Percentiles rank a stretch among this genome's conserved stretches.
Evolutionary conservation across 1,284 basidiomycete genomes (phyloP).

Genomic region (Cutaneotrichosporon daszewskae): DNA sequence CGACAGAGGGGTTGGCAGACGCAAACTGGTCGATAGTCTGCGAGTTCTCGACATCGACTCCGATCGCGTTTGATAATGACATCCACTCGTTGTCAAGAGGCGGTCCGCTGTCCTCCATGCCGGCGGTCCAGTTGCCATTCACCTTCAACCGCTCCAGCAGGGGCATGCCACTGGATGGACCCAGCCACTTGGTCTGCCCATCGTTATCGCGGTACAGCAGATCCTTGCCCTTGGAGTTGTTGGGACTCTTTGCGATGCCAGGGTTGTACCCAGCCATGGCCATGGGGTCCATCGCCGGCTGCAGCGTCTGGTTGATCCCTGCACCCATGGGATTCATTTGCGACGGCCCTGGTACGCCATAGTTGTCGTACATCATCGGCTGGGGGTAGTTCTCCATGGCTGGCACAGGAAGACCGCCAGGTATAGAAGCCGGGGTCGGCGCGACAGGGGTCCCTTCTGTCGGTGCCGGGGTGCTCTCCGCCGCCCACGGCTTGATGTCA

Average conservation of each 20-base stretch:
- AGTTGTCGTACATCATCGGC: constrained; percentile 13
- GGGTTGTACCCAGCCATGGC: constrained; percentile 4
- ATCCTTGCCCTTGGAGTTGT: constrained; percentile 15
- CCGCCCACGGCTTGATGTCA: too few relatives aligned
- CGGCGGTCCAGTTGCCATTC: constrained; percentile 14
- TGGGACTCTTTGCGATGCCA: constrained; percentile 1
- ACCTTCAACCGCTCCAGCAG: constrained; percentile 29
- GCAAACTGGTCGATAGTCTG: constrained; percentile 8
- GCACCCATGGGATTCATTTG: constrained; percentile 9
- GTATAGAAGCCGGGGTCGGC: constrained; percentile 1
- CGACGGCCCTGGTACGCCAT: constrained; percentile 9
- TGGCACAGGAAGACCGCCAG: background rate
- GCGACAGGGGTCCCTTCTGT: too few relatives aligned
- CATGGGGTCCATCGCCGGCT: constrained; percentile 13
- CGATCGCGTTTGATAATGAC: constrained; percentile 29
- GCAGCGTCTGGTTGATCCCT: constrained; percentile 11
- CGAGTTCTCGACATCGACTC: constrained; percentile 20
- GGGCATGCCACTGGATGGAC: constrained; percentile 34
- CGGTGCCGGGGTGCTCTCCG: too few relatives aligned
- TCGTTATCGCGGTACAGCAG: constrained; percentile 26
- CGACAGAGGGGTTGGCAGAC: background rate
- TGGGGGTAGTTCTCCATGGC: constrained; percentile 14
- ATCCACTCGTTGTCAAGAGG: constrained; percentile 28
- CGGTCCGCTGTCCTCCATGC: constrained; percentile 14
- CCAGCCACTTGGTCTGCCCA: constrained; percentile 35